Evolutionary conservation across 192 early-diverging fungal species (phyloP).

Genomic region (Coemansia sp.): DNA sequence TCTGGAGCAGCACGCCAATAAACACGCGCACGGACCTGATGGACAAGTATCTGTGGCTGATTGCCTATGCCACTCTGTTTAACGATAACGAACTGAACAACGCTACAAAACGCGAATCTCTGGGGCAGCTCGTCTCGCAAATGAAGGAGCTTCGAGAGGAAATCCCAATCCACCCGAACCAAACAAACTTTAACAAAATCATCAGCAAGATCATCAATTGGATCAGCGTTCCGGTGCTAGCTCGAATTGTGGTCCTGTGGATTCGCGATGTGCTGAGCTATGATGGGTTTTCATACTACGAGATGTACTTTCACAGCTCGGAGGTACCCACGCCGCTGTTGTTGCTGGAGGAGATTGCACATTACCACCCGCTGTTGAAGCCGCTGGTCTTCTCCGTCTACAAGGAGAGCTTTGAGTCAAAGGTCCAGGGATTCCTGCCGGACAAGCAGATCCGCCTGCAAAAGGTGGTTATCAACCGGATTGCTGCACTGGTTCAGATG

Average conservation of each 20-base stretch:
- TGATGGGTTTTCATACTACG: conserved; percentile 60
- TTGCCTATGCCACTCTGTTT: conserved; percentile 33
- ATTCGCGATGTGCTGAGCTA: conserved; percentile 61
- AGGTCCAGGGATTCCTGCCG: conserved; percentile 56
- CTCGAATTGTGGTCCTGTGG: conserved; percentile 58
- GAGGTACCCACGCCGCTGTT: conserved; percentile 62
- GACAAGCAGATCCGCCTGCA: conserved; percentile 68
- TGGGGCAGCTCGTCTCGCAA: conserved; percentile 24
- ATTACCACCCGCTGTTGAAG: conserved; percentile 67
- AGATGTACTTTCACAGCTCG: conserved; percentile 65
- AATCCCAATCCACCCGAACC: conserved; percentile 33
- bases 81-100: conserved; percentile 8
- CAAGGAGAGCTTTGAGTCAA: conserved; percentile 60
- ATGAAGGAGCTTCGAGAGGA: conserved; percentile 31
- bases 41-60: conserved; percentile 45
- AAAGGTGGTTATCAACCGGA: conserved; percentile 65
- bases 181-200: conserved; percentile 25
- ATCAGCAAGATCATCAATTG: conserved; percentile 36
- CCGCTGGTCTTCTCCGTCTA: conserved; percentile 64
- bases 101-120: conserved; percentile 8
- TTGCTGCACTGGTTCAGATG: conserved; percentile 66
- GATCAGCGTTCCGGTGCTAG: conserved; percentile 36
- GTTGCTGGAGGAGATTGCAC: conserved; percentile 76
- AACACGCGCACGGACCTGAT: conserved; percentile 25
- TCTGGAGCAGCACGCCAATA: conserved; percentile 24